Evolutionary conservation across 2,329 filamentous ascomycete species (phyloP).

Genomic region (Ophiostoma ips): DNA sequence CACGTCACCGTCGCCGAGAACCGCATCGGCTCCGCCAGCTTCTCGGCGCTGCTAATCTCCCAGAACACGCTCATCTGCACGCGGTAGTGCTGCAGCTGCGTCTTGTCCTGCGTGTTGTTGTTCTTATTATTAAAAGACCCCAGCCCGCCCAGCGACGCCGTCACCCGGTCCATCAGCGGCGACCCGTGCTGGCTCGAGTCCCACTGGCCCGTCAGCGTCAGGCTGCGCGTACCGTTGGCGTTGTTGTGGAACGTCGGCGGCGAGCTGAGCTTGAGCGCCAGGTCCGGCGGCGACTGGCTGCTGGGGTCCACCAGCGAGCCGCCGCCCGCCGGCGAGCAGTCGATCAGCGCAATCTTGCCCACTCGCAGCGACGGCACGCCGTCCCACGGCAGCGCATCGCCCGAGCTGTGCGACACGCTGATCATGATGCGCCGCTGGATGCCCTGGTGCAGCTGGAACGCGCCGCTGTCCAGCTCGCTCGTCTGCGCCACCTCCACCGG

Average conservation of each 20-base stretch:
- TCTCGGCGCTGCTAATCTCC: conserved; percentile 60
- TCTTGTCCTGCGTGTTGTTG: not conserved
- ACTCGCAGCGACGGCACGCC: conserved; percentile 65
- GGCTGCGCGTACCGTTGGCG: conserved; percentile 75
- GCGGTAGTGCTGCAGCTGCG: conserved; percentile 56
- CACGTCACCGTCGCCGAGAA: conserved; percentile 71
- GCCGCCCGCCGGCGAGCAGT: conserved; percentile 37
- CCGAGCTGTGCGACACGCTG: conserved; percentile 81
- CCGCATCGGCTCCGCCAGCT: conserved; percentile 74
- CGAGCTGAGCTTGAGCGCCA: conserved; percentile 62
- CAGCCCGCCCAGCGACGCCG: conserved; percentile 31
- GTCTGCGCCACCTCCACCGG: conserved; percentile 87
- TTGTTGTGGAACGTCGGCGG: conserved; percentile 72
- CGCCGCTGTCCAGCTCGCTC: conserved; percentile 70
- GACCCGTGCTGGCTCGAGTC: conserved; percentile 89
- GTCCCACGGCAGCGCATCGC: conserved; percentile 77
- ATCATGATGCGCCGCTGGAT: conserved; percentile 79
- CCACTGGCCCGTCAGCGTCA: conserved; percentile 86
- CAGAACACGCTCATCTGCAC: conserved; percentile 79
- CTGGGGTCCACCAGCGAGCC: conserved; percentile 40
- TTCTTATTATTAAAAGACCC: too few relatives aligned
- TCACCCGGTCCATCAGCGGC: conserved; percentile 82
- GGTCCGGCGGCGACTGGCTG: conserved; percentile 37
- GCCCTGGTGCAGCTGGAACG: conserved; percentile 91
- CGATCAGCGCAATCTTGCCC: conserved; percentile 69